phyloP scores from a whole-genome alignment of 2,329 filamentous ascomycete species.

The Fusarium zealandicum region DNA sequence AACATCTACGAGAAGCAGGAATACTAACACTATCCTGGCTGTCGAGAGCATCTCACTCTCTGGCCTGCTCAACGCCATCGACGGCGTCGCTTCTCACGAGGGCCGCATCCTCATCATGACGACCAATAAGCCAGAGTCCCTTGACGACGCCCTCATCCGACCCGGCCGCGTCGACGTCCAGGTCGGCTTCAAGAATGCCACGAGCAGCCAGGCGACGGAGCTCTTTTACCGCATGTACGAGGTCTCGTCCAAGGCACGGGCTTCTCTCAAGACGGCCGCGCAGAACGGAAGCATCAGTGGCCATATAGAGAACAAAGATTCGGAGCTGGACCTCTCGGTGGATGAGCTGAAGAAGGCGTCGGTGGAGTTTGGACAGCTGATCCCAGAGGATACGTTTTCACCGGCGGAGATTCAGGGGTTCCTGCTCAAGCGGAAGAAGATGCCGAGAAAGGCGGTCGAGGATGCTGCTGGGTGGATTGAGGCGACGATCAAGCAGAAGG shows the following conservation, averaged over 20 bases:
- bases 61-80: constrained; percentile 82
- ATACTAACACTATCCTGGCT: constrained; percentile 29
- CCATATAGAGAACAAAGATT: constrained; percentile 4
- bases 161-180: constrained; percentile 77
- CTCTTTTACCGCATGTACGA: constrained; percentile 70
- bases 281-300: constrained; percentile 18
- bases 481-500: constrained; percentile 59
- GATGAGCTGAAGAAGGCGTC: constrained; percentile 56
- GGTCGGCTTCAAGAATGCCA: constrained; percentile 68
- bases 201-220: constrained; percentile 62
- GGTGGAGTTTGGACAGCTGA: constrained; percentile 56
- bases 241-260: constrained; percentile 38
- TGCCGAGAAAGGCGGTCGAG: constrained; percentile 60
- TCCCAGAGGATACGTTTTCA: constrained; percentile 61
- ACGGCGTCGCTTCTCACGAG: constrained; percentile 81
- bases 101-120: constrained; percentile 84
- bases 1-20: constrained; percentile 33
- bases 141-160: constrained; percentile 77
- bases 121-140: constrained; percentile 75
- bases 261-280: background rate
- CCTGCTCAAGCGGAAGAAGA: constrained; percentile 67
- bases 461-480: constrained; percentile 63
- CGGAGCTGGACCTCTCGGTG: constrained; percentile 40
- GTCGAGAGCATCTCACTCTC: constrained; percentile 71
- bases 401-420: constrained; percentile 73